Percentiles rank a stretch among this genome's conserved stretches.
phyloP scores from a whole-genome alignment of 345 rosid genomes.

The Bruguiera sexangula region DNA sequence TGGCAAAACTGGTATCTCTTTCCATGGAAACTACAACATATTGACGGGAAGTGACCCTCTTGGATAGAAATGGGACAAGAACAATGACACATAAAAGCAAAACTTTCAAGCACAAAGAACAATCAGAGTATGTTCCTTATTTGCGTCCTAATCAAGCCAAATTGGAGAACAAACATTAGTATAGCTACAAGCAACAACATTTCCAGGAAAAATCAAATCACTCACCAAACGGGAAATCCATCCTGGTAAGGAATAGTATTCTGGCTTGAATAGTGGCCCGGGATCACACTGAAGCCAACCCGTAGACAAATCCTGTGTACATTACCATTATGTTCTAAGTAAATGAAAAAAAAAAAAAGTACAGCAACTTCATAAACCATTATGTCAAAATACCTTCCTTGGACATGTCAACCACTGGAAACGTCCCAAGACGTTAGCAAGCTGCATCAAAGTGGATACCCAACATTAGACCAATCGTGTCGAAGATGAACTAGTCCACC shows the following conservation, averaged over 20 bases:
- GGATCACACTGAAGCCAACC: constrained; percentile 96
- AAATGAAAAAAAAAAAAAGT: constrained; percentile 4
- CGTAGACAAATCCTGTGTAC: constrained; percentile 81
- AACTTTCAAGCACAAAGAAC: not conserved
- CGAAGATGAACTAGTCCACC: not conserved
- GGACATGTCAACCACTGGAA: constrained; percentile 95
- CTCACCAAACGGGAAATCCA: constrained; percentile 64
- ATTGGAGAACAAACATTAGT: too few relatives aligned
- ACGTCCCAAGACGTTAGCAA: constrained; percentile 79
- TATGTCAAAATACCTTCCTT: constrained; percentile 51
- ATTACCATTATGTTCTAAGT: not conserved
- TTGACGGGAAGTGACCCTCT: not conserved
- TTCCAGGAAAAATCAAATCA: constrained; percentile 73
- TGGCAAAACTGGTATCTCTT: constrained; percentile 68
- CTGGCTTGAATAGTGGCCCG: constrained; percentile 82
- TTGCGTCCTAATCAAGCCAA: too few relatives aligned
- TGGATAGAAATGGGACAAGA: not conserved
- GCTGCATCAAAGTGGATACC: constrained; percentile 46
- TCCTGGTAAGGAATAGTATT: constrained; percentile 47
- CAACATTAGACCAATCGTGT: not conserved
- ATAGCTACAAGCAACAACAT: not conserved
- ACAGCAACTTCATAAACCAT: not conserved
- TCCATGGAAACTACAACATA: constrained; percentile 72
- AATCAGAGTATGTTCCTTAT: too few relatives aligned
- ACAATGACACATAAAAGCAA: not conserved